Evolutionary conservation across 805 yeast species (phyloP).

Genomic region (Zygosaccharomyces rouxii): DNA sequence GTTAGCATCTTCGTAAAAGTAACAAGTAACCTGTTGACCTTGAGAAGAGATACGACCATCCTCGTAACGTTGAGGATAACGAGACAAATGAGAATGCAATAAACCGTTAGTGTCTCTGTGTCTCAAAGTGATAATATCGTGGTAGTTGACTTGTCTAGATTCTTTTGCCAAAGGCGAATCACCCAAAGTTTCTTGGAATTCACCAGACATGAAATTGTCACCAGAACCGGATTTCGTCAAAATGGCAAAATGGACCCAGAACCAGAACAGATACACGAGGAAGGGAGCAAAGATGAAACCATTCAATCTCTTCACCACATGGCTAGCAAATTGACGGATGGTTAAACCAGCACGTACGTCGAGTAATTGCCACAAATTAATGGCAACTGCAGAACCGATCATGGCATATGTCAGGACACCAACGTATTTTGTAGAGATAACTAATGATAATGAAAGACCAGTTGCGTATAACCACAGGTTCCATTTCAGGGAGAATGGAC

Average conservation of each 20-base stretch:
- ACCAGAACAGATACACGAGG: slow-evolving; percentile 79
- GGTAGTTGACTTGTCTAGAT: slow-evolving; percentile 67
- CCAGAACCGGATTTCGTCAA: slow-evolving; percentile 91
- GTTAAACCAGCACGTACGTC: slow-evolving; percentile 67
- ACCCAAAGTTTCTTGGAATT: slow-evolving; percentile 85
- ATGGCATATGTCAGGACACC: slow-evolving; percentile 89
- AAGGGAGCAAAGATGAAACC: slow-evolving; percentile 77
- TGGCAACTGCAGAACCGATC: slow-evolving; percentile 78
- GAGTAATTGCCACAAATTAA: slow-evolving; percentile 84
- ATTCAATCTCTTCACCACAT: slow-evolving; percentile 68
- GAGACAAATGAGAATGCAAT: slow-evolving; percentile 74
- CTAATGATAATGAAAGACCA: slow-evolving; percentile 83
- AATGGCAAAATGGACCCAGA: slow-evolving; percentile 82
- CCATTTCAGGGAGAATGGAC: slow-evolving; percentile 72
- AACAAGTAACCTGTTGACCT: slow-evolving; percentile 90
- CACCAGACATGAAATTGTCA: slow-evolving; percentile 89
- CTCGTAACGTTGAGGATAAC: slow-evolving; percentile 87
- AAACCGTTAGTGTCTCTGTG: slow-evolving; percentile 76
- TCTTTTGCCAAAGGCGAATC: slow-evolving; percentile 74
- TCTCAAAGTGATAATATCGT: slow-evolving; percentile 70
- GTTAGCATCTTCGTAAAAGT: slow-evolving; percentile 50
- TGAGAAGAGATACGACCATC: slow-evolving; percentile 94
- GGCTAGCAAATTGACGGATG: slow-evolving; percentile 53
- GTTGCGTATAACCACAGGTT: slow-evolving; percentile 82
- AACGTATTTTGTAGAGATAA: slow-evolving; percentile 92